Evolutionary conservation across 306 rosid genomes (phyloP).

Genomic region (Trifolium fragiferum): DNA sequence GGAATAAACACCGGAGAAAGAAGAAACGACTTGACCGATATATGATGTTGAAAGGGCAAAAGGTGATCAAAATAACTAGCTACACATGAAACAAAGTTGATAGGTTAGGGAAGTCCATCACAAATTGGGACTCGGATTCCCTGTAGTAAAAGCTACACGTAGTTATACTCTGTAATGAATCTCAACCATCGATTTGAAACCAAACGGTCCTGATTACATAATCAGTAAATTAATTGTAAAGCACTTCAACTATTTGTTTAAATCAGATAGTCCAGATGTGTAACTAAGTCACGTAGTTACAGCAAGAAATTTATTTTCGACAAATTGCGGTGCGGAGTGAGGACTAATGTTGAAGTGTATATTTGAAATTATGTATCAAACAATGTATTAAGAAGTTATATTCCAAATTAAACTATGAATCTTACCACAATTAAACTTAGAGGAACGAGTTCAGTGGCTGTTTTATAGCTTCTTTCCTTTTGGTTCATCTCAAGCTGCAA

Average conservation of each 20-base stretch:
- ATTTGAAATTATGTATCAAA: slow-evolving; percentile 23
- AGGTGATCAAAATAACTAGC: slow-evolving; percentile 59
- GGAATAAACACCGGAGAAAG: slow-evolving; percentile 59
- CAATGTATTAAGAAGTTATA: slow-evolving; percentile 8
- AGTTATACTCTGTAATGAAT: background rate
- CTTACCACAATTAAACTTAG: slow-evolving; percentile 64
- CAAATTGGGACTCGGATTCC: background rate
- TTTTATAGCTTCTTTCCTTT: slow-evolving; percentile 47
- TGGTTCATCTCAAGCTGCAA: slow-evolving; percentile 66
- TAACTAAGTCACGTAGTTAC: too few relatives aligned
- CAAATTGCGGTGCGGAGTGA: background rate
- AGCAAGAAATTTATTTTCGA: too few relatives aligned
- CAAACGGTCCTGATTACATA: background rate
- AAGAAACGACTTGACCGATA: slow-evolving; percentile 69
- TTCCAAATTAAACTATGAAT: slow-evolving; percentile 16
- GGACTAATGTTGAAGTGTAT: background rate
- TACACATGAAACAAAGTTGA: slow-evolving; percentile 48
- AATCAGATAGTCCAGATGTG: too few relatives aligned
- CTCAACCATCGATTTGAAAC: background rate
- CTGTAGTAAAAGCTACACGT: background rate
- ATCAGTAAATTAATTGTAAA: too few relatives aligned
- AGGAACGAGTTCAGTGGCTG: slow-evolving; percentile 67
- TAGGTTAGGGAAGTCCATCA: background rate
- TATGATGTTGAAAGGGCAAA: slow-evolving; percentile 68
- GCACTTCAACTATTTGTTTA: too few relatives aligned